phyloP scores from a whole-genome alignment of 345 rosid genomes.

The Arabis hirsuta region DNA sequence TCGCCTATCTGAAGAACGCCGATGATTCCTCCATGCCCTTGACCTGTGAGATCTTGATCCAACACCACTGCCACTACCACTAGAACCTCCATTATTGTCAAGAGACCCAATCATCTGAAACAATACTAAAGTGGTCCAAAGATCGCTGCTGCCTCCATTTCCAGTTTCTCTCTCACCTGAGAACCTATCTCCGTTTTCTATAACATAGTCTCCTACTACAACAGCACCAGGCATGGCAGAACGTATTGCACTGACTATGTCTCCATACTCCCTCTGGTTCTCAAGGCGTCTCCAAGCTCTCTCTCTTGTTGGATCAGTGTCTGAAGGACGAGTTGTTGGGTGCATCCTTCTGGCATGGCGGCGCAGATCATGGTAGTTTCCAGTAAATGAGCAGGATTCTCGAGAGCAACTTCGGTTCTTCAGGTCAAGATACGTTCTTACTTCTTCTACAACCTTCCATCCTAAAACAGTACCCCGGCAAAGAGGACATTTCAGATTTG shows the following conservation, averaged over 20 bases:
- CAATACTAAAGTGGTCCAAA: conserved; percentile 72
- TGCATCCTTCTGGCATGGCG: conserved; percentile 87
- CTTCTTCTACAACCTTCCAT: conserved; percentile 78
- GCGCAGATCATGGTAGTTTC: conserved; percentile 84
- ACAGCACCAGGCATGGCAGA: conserved; percentile 93
- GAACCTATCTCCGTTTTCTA: conserved; percentile 81
- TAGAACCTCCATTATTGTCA: conserved; percentile 48
- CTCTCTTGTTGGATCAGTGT: conserved; percentile 83
- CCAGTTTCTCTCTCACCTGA: conserved; percentile 60
- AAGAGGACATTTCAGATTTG: conserved; percentile 71
- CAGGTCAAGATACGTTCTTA: conserved; percentile 72
- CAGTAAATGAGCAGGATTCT: conserved; percentile 74
- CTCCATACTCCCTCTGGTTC: conserved; percentile 79
- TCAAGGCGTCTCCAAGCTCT: conserved; percentile 86
- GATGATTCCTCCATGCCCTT: conserved; percentile 78
- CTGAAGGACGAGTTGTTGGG: conserved; percentile 77
- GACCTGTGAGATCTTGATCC: conserved; percentile 68
- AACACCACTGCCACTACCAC: conserved; percentile 48
- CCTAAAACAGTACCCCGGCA: conserved; percentile 76
- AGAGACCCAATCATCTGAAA: conserved; percentile 86
- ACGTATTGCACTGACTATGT: conserved; percentile 81
- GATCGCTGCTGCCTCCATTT: conserved; percentile 52
- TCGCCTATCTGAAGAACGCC: conserved; percentile 71
- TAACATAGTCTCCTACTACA: conserved; percentile 92
- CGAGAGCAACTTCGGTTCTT: conserved; percentile 81